Percentiles rank a stretch among this genome's conserved stretches.
These are phyloP conservation scores for Mycena sanguinolenta DNA, from an alignment of 768 basidiomycete genomes.

Conservation along the genomic window DNA sequence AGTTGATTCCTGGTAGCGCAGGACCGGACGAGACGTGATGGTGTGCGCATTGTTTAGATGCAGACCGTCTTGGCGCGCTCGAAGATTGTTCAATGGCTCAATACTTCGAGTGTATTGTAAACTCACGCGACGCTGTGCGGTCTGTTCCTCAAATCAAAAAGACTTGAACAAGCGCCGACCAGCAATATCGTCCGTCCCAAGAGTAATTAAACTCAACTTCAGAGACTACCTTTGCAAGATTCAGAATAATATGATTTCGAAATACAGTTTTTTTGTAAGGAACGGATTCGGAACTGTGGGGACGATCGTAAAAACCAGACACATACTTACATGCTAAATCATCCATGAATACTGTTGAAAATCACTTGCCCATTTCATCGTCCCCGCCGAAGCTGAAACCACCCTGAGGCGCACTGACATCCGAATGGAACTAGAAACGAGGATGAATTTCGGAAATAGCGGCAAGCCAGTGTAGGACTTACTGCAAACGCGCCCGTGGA, in stretches of 20 bases:
- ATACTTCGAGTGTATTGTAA: neutral
- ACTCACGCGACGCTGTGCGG: neutral
- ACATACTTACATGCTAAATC: neutral
- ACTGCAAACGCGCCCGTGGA: conserved; percentile 82
- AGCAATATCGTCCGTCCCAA: too few relatives aligned
- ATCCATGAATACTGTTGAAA: neutral
- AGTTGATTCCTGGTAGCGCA: conserved; percentile 81
- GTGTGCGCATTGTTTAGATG: neutral
- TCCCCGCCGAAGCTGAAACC: conserved; percentile 94
- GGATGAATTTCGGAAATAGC: conserved; percentile 24
- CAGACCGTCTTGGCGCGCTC: neutral
- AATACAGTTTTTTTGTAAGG: conserved; percentile 5
- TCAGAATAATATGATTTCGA: neutral
- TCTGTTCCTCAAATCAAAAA: too few relatives aligned
- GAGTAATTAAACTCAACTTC: too few relatives aligned
- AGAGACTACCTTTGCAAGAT: neutral
- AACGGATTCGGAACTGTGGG: neutral
- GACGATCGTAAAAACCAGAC: neutral
- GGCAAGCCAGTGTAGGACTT: conserved; percentile 46
- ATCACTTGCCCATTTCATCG: conserved; percentile 41
- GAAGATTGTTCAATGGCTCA: too few relatives aligned
- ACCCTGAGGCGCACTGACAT: conserved; percentile 90
- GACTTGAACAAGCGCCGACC: too few relatives aligned
- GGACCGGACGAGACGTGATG: conserved; percentile 64
- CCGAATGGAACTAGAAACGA: conserved; percentile 79